phyloP scores from a whole-genome alignment of 192 early-diverging fungal species.

The Linnemannia schmuckeri region DNA sequence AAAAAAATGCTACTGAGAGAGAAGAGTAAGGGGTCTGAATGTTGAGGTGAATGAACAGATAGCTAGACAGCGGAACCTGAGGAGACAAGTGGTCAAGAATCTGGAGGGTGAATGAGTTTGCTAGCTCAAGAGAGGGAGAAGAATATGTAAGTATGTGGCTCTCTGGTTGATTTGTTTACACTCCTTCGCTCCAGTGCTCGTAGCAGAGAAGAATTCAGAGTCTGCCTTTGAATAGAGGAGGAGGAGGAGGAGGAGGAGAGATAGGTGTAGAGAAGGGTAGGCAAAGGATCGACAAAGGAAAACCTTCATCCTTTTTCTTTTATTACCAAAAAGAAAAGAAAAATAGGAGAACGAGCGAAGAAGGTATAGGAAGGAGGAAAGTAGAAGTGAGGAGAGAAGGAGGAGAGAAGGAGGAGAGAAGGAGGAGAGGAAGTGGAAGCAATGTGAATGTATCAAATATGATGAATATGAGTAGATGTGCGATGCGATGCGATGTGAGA shows the following conservation, averaged over 20 bases:
- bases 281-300: not conserved
- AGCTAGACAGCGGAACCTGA: too few relatives aligned
- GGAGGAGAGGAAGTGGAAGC: not conserved
- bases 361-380: too few relatives aligned
- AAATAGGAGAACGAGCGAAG: not conserved
- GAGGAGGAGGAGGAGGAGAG: not conserved
- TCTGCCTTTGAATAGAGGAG: not conserved
- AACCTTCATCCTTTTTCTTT: not conserved
- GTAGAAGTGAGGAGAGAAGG: not conserved
- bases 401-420: not conserved
- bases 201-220: conserved; percentile 10
- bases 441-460: conserved; percentile 1
- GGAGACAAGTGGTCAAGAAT: too few relatives aligned
- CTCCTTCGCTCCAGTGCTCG: not conserved
- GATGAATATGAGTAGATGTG: too few relatives aligned
- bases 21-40: too few relatives aligned
- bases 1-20: too few relatives aligned
- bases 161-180: not conserved
- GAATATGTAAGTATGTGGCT: too few relatives aligned
- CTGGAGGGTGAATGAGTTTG: too few relatives aligned
- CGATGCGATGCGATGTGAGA: too few relatives aligned
- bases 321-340: not conserved
- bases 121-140: too few relatives aligned
- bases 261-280: not conserved
- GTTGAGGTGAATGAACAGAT: too few relatives aligned